phyloP scores from a whole-genome alignment of 805 yeast species.

The Brettanomyces naardenensis region DNA sequence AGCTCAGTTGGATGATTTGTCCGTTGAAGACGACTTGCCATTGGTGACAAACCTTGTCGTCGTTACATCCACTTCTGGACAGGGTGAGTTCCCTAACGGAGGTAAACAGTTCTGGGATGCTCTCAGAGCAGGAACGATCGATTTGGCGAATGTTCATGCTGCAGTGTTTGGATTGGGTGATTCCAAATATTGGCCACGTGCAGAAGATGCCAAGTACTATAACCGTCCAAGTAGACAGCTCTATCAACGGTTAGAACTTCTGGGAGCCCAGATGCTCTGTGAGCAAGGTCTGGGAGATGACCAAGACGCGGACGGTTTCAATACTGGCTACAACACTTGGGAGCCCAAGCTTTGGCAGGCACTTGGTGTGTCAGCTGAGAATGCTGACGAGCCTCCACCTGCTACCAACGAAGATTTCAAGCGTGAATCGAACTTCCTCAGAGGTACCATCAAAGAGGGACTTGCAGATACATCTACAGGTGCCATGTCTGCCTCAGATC shows the following conservation, averaged over 20 bases:
- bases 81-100: constrained; percentile 81
- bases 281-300: constrained; percentile 91
- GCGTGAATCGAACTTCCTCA: constrained; percentile 71
- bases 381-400: constrained; percentile 85
- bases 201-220: constrained; percentile 88
- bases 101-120: constrained; percentile 75
- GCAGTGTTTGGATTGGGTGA: constrained; percentile 77
- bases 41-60: constrained; percentile 63
- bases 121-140: constrained; percentile 57
- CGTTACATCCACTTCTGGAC: constrained; percentile 73
- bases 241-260: constrained; percentile 49
- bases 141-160: constrained; percentile 47
- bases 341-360: constrained; percentile 80
- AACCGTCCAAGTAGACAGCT: constrained; percentile 85
- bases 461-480: constrained; percentile 78
- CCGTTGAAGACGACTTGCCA: constrained; percentile 67
- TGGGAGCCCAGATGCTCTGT: constrained; percentile 68
- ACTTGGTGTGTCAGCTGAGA: constrained; percentile 80
- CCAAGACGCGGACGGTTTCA: constrained; percentile 93
- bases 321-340: constrained; percentile 88
- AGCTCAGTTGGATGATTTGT: constrained; percentile 62
- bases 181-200: constrained; percentile 92
- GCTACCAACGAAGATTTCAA: constrained; percentile 95
- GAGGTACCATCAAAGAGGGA: constrained; percentile 92
- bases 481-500: constrained; percentile 83